Conservation (phyloP, 306 rosid species). For the Corylus avellana region DNA sequence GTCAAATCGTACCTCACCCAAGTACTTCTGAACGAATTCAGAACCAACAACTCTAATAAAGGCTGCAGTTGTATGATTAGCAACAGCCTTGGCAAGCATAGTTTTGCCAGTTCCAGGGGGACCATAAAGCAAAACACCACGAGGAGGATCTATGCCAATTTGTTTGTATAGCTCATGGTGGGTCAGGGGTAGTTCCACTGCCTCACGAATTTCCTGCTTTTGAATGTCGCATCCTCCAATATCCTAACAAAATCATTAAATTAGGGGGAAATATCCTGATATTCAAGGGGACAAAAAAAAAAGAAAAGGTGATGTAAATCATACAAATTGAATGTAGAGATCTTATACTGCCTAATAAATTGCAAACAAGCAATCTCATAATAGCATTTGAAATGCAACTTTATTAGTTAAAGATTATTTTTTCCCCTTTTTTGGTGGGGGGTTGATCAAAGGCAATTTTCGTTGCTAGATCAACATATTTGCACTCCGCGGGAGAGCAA, state of each 20-base stretch:
- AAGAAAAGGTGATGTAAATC: background rate
- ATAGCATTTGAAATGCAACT: background rate
- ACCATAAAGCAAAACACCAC: conserved; percentile 97
- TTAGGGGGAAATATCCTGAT: background rate
- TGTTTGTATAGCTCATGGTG: conserved; percentile 97
- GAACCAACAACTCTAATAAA: conserved; percentile 99
- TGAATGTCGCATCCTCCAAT: conserved; percentile 99
- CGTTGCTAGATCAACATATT: background rate
- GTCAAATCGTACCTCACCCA: conserved; percentile 85
- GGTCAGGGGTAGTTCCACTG: conserved; percentile 95
- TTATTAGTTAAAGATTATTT: background rate
- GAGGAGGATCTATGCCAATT: conserved; percentile 99
- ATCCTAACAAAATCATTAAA: conserved; percentile 48
- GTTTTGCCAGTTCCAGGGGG: conserved; percentile 99
- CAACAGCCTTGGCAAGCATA: conserved; percentile 99
- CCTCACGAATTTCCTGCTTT: conserved; percentile 99
- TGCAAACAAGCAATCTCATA: background rate
- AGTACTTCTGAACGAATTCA: conserved; percentile 97
- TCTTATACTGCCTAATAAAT: background rate
- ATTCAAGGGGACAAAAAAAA: background rate
- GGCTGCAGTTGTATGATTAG: conserved; percentile 98
- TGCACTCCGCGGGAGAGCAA: background rate
- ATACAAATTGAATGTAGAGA: conserved; percentile 6
- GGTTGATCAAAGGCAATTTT: background rate
- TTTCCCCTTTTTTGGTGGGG: background rate